These are phyloP conservation scores for Dillenia suffruticosa DNA, from an alignment of 164 flowering plant species.

Conservation along the genomic window DNA sequence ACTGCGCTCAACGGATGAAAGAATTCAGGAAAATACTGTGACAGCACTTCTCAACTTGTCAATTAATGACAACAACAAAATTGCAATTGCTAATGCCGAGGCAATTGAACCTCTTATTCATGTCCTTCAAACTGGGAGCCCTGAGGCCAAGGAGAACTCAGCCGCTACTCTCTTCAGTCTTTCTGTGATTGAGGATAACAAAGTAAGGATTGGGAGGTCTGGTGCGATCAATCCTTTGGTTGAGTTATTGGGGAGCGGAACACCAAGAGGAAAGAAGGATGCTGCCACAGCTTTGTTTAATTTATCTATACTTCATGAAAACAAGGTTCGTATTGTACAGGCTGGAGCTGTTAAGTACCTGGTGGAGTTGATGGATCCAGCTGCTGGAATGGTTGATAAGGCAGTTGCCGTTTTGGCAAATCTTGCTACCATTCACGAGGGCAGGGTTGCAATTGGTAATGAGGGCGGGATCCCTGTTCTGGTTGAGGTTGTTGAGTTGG, in stretches of 20 bases:
- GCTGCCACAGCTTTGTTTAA: slow-evolving; percentile 91
- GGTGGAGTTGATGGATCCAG: slow-evolving; percentile 94
- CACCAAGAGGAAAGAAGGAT: slow-evolving; percentile 89
- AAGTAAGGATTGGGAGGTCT: slow-evolving; percentile 64
- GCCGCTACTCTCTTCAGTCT: slow-evolving; percentile 95
- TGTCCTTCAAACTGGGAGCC: slow-evolving; percentile 72
- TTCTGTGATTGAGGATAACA: slow-evolving; percentile 77
- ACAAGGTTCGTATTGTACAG: slow-evolving; percentile 70
- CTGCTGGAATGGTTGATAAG: slow-evolving; percentile 95
- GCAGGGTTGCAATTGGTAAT: slow-evolving; percentile 69
- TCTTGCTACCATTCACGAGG: slow-evolving; percentile 85
- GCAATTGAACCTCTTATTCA: slow-evolving; percentile 80
- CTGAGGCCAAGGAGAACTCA: slow-evolving; percentile 82
- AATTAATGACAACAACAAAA: slow-evolving; percentile 84
- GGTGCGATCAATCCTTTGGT: slow-evolving; percentile 86
- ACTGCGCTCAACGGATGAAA: slow-evolving; percentile 51
- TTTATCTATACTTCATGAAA: slow-evolving; percentile 75
- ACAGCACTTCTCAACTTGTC: slow-evolving; percentile 88
- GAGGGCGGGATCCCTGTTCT: slow-evolving; percentile 78
- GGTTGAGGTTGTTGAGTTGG: slow-evolving; percentile 94
- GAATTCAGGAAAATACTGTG: slow-evolving; percentile 73
- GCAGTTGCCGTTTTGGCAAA: slow-evolving; percentile 97
- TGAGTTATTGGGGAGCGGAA: slow-evolving; percentile 77
- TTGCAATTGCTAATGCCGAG: slow-evolving; percentile 64
- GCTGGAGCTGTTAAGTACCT: slow-evolving; percentile 84